Evolutionary conservation across 2,329 filamentous ascomycete genomes (phyloP).

Genomic region (Fusarium cyanostomum): DNA sequence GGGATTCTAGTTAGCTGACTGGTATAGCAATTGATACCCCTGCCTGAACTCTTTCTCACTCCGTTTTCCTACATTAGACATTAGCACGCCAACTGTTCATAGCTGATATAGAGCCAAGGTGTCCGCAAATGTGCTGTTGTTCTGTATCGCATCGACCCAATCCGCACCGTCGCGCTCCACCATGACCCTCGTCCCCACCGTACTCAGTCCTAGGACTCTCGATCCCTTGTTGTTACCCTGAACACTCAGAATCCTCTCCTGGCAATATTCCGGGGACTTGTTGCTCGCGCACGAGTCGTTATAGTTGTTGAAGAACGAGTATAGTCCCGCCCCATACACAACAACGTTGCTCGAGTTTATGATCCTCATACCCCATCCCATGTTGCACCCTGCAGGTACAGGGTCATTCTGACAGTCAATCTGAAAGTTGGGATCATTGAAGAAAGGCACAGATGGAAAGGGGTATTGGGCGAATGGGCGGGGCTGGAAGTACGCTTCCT

Average conservation of each 20-base stretch:
- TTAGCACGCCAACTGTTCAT: constrained; percentile 22
- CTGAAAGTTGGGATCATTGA: constrained; percentile 44
- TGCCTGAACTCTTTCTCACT: constrained; percentile 2
- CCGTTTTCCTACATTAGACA: constrained; percentile 4
- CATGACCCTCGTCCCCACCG: constrained; percentile 44
- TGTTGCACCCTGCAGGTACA: constrained; percentile 54
- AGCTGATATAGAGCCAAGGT: constrained; percentile 42
- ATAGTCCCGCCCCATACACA: constrained; percentile 71
- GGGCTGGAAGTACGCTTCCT: constrained; percentile 77
- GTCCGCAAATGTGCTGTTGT: constrained; percentile 46
- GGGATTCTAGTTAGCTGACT: constrained; percentile 50
- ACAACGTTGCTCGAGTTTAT: constrained; percentile 64
- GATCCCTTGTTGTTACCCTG: constrained; percentile 29
- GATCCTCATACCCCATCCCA: constrained; percentile 74
- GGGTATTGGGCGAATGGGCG: constrained; percentile 67
- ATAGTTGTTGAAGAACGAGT: constrained; percentile 75
- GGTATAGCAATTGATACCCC: constrained; percentile 40
- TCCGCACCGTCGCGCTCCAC: constrained; percentile 37
- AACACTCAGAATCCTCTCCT: constrained; percentile 54
- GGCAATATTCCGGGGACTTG: constrained; percentile 55
- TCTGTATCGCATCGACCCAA: constrained; percentile 32
- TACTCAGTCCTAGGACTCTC: constrained; percentile 43
- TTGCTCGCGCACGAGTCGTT: constrained; percentile 57
- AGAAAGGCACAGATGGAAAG: constrained; percentile 57
- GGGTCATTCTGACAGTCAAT: constrained; percentile 55